Evolutionary conservation across 768 basidiomycete genomes (phyloP), one percentile per base, ranked within the genome.

Genomic region (Cubamyces lactineus): DNA sequence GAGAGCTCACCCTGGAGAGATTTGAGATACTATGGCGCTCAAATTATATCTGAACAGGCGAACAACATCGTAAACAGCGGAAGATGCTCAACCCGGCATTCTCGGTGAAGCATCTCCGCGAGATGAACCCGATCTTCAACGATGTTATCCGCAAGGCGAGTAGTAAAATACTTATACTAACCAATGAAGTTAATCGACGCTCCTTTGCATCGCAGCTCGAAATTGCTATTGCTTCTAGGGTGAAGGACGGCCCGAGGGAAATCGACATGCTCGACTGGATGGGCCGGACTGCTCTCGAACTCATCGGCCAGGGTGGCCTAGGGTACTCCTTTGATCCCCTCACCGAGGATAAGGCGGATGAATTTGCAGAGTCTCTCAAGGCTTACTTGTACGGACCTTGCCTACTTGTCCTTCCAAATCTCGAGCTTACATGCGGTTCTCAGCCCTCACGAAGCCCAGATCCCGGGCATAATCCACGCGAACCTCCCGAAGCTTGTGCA

Each of bases 211-310:
- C n/a, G n/a, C 5, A 53, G 51, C 38, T 53, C 11, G 38, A 53
- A 12, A 39, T 40, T 13, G 51, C 51, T 4, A 39, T 53, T 16
- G 51, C 51, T 6, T 19, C 51, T 9, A 21, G 39, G 17, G 34
- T 53, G 3, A 39, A 41, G 19, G 34, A 15, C 11, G 46, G 39
- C 1, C 19, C 51, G 2, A n/a, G 41, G 12, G 45, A 48, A 30
- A 19, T 78, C 28, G 64, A 65, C 41, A 45, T 78, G 15, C 56
- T 76, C 19, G 43, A 42, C 9, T 78, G 76, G 76, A 71, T 75
- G 68, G 67, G 76, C 7, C 74, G 82, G 5, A 70, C 76, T 15
- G 79, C 82, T 15, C 71, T 83, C 9, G 82, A 84, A 62, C 70
- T 70, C 26, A 49, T 64, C 28, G 63, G 79, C 3, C 81, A 79